Conservation (phyloP, 2,329 filamentous ascomycete species). For the Aspergillus awamori region DNA sequence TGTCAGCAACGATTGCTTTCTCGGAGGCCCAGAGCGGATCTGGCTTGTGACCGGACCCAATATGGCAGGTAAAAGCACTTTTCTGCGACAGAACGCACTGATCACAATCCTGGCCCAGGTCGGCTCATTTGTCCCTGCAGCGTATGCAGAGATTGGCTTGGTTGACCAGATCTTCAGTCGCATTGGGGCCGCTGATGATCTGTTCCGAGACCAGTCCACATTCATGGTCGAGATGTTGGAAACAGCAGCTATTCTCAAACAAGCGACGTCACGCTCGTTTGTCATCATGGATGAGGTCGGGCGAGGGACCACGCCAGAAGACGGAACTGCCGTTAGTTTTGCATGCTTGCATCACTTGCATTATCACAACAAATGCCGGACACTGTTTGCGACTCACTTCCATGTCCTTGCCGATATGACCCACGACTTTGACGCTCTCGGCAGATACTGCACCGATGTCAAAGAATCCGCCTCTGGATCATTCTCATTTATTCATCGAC, state of each 20-base stretch:
- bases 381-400: conserved; percentile 94
- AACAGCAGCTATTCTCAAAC: conserved; percentile 83
- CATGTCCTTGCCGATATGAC: conserved; percentile 82
- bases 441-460: conserved; percentile 87
- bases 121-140: conserved; percentile 88
- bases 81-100: conserved; percentile 90
- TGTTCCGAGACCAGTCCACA: conserved; percentile 93
- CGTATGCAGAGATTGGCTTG: conserved; percentile 80
- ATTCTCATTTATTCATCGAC: conserved; percentile 84
- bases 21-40: conserved; percentile 74
- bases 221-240: conserved; percentile 99
- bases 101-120: conserved; percentile 92
- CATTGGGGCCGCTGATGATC: conserved; percentile 89
- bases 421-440: conserved; percentile 59
- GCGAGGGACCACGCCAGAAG: conserved; percentile 88
- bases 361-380: conserved; percentile 73
- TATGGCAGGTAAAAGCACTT: conserved; percentile 97
- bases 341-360: conserved; percentile 85
- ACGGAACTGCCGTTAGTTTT: conserved; percentile 86
- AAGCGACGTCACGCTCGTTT: conserved; percentile 81
- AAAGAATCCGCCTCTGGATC: conserved; percentile 68
- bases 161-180: conserved; percentile 97
- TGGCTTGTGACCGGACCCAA: conserved; percentile 81
- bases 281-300: conserved; percentile 99
- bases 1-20: conserved; percentile 80